Conservation (phyloP, 2,329 filamentous ascomycete genomes). For the Fusarium sp. region DNA sequence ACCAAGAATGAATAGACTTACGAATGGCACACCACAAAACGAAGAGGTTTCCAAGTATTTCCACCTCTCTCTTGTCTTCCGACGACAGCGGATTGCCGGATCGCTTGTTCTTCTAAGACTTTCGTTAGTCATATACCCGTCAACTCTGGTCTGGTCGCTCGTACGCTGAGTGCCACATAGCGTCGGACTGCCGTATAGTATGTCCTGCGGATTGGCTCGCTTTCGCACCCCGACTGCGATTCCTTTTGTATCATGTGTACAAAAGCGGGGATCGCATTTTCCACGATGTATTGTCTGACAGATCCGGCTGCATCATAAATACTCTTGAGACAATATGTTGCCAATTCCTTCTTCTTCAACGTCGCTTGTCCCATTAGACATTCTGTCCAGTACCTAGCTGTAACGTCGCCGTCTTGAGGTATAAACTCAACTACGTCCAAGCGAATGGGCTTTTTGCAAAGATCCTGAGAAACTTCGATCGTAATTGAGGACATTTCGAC, state of each 20-base stretch:
- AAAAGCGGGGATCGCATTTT: slow-evolving; percentile 45
- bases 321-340: slow-evolving; percentile 55
- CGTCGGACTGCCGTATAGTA: slow-evolving; percentile 37
- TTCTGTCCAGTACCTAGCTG: slow-evolving; percentile 54
- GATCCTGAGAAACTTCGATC: slow-evolving; percentile 55
- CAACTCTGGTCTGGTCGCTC: not conserved
- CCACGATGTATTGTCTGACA: slow-evolving; percentile 53
- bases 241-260: slow-evolving; percentile 38
- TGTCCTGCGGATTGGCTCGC: slow-evolving; percentile 36
- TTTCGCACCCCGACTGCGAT: not conserved
- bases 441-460: slow-evolving; percentile 51
- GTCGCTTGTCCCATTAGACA: slow-evolving; percentile 36
- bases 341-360: slow-evolving; percentile 48
- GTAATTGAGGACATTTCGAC: slow-evolving; percentile 40
- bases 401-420: slow-evolving; percentile 52
- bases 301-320: slow-evolving; percentile 49
- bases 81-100: not conserved
- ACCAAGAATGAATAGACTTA: slow-evolving; percentile 47
- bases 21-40: slow-evolving; percentile 60
- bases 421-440: slow-evolving; percentile 57
- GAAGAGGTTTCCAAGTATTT: slow-evolving; percentile 56
- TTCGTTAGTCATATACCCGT: not conserved
- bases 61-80: slow-evolving; percentile 44
- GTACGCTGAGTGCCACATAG: slow-evolving; percentile 42
- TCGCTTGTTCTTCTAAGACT: not conserved